Percentiles rank a stretch among this genome's conserved stretches.
Evolutionary conservation across 192 early-diverging fungal genomes (phyloP).

Genomic region (Linnemannia schmuckeri): DNA sequence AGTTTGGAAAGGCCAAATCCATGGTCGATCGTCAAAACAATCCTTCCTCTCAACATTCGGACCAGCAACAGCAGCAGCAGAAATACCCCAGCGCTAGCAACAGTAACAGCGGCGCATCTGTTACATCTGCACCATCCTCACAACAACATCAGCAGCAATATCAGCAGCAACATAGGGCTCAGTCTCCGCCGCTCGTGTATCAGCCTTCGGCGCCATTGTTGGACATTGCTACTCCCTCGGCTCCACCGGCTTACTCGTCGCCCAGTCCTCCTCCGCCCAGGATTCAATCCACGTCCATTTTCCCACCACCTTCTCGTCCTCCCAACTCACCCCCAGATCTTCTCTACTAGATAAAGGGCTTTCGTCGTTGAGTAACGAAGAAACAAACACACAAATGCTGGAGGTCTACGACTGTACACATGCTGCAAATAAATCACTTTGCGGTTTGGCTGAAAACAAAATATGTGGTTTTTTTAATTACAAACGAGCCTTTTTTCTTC

Average conservation of each 20-base stretch:
- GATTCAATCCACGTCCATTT: not conserved
- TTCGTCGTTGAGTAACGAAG: too few species aligned
- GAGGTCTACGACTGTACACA: not conserved
- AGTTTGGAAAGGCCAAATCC: conserved; percentile 16
- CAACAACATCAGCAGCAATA: conserved; percentile 13
- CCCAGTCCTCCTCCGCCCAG: not conserved
- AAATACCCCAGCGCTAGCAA: not conserved
- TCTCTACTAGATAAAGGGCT: conserved; percentile 11
- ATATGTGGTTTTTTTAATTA: not conserved
- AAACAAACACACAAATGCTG: too few species aligned
- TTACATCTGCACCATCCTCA: not conserved
- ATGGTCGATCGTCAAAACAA: conserved; percentile 3
- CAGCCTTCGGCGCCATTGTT: not conserved
- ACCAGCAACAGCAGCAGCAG: not conserved
- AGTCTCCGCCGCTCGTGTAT: not conserved
- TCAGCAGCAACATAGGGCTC: not conserved
- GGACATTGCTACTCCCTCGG: not conserved
- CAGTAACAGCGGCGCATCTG: not conserved
- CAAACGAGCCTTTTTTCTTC: not conserved
- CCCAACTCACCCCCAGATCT: conserved; percentile 34
- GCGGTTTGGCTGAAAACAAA: not conserved
- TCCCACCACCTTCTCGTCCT: conserved; percentile 1
- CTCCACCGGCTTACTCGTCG: not conserved
- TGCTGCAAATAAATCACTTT: not conserved
- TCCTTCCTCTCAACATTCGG: not conserved